Base-by-base conservation (phyloP, 139 green algal species). In the Volvox reticuliferus region DNA sequence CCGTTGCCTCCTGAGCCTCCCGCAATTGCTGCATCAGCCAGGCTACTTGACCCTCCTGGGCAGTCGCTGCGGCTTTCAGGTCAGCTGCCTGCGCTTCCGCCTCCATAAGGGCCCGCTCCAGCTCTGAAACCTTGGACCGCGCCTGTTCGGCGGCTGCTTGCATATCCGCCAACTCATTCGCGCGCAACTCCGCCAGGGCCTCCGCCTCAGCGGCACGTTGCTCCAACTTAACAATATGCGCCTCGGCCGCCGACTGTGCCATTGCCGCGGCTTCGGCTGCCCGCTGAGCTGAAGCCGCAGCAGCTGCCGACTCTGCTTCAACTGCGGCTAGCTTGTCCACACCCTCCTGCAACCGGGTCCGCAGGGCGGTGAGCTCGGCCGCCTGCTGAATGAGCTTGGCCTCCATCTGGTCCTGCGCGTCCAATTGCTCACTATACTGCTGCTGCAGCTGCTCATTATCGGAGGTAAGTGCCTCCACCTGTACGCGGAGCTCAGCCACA, bases 341-440 rank as follows among this genome's bases (percentile, higher is more conserved):
- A 3, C 26, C 37, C 85, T 89, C 44, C n/a, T 35, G 28, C 33
- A 82, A 19, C 44, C 17, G 24, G 18, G 12, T 50, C 24, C 33
- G 24, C 33, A 86, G 61, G 1, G 5, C 17, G 1, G 1, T 50
- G 21, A 91, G 32, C 87, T 86, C 76, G 14, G 87, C 87, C 5
- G 76, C 87, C 62, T 86, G 87, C 87, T 91, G 87, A 20, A 91
- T n/a, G 24, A 91, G 75, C 76, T 86, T 85, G 2, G 87, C 87
- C 61, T 91, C 87, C 87, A 86, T 85, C 71, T 86, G 33, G 87
- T 91, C 87, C 61, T 79, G 73, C 24, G 75, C 76, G 37, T 85
- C 87, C 87, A 20, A 28, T 62, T 86, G 76, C 87, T 91, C 87
- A 77, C 87, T 91, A 77, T 91, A 91, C 87, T 91, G 87, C 75